phyloP scores from a whole-genome alignment of 1,139 yeast species.

The Geotrichum klebahnii region DNA sequence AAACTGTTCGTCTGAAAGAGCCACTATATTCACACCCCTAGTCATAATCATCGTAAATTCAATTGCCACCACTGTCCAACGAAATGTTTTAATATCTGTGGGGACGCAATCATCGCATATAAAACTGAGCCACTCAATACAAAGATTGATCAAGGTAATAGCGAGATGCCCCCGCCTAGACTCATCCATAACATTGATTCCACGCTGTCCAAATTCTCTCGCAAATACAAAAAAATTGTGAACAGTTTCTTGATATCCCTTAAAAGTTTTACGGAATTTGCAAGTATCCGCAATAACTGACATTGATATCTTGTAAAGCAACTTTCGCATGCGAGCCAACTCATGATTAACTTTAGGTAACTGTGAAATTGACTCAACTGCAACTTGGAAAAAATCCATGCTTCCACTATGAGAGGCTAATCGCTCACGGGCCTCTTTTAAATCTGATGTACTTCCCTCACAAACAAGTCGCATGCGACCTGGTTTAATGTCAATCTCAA shows the following conservation, averaged over 20 bases:
- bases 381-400: conserved; percentile 48
- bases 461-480: conserved; percentile 72
- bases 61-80: conserved; percentile 94
- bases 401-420: conserved; percentile 10
- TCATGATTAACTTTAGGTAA: conserved; percentile 72
- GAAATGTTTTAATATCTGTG: conserved; percentile 81
- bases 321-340: conserved; percentile 59
- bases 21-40: conserved; percentile 80
- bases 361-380: conserved; percentile 64
- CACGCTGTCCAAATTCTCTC: conserved; percentile 75
- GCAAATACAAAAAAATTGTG: conserved; percentile 77
- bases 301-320: conserved; percentile 66
- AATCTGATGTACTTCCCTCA: conserved; percentile 53
- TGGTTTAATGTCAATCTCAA: conserved; percentile 46
- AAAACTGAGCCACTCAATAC: conserved; percentile 88
- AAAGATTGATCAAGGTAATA: conserved; percentile 65
- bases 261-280: conserved; percentile 43
- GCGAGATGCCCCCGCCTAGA: conserved; percentile 65
- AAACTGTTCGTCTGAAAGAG: conserved; percentile 74
- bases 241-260: conserved; percentile 64
- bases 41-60: conserved; percentile 97
- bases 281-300: conserved; percentile 63
- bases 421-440: conserved; percentile 48
- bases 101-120: conserved; percentile 94
- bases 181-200: conserved; percentile 61